Evolutionary conservation across 768 basidiomycete genomes (phyloP), one percentile per base, ranked within the genome.

Genomic region (Kwoniella bestiolae): DNA sequence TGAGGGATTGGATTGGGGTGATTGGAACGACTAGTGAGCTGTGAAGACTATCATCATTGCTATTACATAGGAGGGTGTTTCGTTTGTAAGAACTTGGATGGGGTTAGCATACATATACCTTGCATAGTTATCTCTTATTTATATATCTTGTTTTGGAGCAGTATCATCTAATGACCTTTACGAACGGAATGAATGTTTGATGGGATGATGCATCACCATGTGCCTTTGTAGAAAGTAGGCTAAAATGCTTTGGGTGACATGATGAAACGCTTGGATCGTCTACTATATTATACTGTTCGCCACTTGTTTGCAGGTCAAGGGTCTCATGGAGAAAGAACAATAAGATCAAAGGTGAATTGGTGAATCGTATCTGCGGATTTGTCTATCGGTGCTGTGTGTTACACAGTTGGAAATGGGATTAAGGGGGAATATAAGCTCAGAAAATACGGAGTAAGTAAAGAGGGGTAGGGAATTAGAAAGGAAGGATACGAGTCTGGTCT

Each of bases 1-100:
- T 92, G 64, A 87, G 87, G 65, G 86, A 88, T 76, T 96, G 94
- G 94, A 89, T 86, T 73, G 83, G 85, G 8, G 76, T 75, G 6
- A 71, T 78, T 44, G 60, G 59, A 14, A 56, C 66, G 6, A 65
- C 26, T 34, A 35, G 56, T 32, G 63, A 65, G 14, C 18, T 38
- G 21, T 63, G 62, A 63, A 23, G 28, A 8, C 38, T 41, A 8
- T 8, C 18, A 8, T 41, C 18, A 41, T 41, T 41, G n/a, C n/a
- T n/a, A n/a, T n/a, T n/a, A n/a, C n/a, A n/a, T n/a, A n/a, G n/a
- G n/a, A n/a, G n/a, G n/a, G n/a, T n/a, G n/a, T n/a, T n/a, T n/a
- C n/a, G 18, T 41, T 8, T 41, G 8, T 41, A 8, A 41, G 29
- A 26, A 28, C 29, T 32, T 55, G 29, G 32, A 18, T n/a, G 26